A percentile compares a stretch with the other conserved stretches of the same genome.
These are phyloP conservation scores for Cardamine resedifolia DNA, from an alignment of 345 rosid genomes.

Conservation along the genomic window DNA sequence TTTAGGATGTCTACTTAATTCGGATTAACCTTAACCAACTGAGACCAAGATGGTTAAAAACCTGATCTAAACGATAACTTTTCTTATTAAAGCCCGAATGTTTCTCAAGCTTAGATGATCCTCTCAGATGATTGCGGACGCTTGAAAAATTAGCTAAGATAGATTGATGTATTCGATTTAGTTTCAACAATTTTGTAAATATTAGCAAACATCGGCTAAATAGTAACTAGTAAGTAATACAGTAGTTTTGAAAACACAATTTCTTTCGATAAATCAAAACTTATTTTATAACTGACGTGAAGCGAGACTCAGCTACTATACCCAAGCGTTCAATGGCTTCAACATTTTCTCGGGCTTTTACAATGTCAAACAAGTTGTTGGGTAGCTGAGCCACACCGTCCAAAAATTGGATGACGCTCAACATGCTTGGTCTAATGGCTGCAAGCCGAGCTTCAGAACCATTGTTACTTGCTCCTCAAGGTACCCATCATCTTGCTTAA, in stretches of 20 bases:
- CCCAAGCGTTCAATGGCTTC: not conserved
- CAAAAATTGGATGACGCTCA: not conserved
- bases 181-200: not conserved
- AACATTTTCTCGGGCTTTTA: slow-evolving; percentile 10
- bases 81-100: not conserved
- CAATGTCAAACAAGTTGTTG: not conserved
- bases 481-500: slow-evolving; percentile 1
- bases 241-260: not conserved
- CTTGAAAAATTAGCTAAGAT: no score
- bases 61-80: not conserved
- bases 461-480: slow-evolving; percentile 36
- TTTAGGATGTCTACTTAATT: not conserved
- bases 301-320: not conserved
- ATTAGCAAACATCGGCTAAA: not conserved
- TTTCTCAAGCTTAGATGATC: not conserved
- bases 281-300: not conserved
- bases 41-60: not conserved
- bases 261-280: not conserved
- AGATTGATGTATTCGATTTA: not conserved
- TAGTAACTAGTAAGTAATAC: not conserved
- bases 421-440: slow-evolving; percentile 36
- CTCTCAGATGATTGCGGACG: not conserved
- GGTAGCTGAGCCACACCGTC: slow-evolving; percentile 9
- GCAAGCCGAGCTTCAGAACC: slow-evolving; percentile 44
- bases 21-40: not conserved